Base-by-base conservation (phyloP, 108 stramenopile species). In the Nitzschia palea region DNA sequence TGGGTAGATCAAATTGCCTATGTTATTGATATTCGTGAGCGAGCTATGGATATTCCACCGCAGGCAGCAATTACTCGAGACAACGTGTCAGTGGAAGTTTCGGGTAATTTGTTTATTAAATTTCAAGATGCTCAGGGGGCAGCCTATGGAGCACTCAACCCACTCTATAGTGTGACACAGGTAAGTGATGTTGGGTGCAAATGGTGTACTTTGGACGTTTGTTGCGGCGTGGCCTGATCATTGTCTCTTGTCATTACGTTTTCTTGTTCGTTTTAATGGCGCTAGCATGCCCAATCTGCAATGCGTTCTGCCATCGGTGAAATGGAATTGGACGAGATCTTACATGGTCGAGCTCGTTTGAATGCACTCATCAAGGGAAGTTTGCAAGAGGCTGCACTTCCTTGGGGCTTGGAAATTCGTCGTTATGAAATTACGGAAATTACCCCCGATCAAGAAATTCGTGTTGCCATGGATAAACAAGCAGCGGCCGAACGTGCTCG, bases 281-380 rank as follows among this genome's bases (percentile, higher is more conserved):
- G n/a, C n/a, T 59, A 93, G 89, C 91, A 95, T 55, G 96, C 98
- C 6, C 98, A 99, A 89, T 96, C 95, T 3, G 92, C 96, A 42
- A 99, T 99, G 98, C 67, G 98, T 52, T 90, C 96, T 8, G 96
- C 98, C 42, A 95, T 99, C 68, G 98, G 98, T 57, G 98, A 99
- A 87, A 87, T 99, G 83, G 98, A 99, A 83, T 80, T 99, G 25
- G 98, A 99, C 73, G 97, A 99, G 79, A 98, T 98, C 60, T 88
- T 98, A 51, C 98, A 97, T 73, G 93, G 91, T 23, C 87, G 98
- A 33, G 87, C 93, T 10, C 68, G 87, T 18, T 71, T 98, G 50
- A 98, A 98, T 80, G 71, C 85, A 20, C 71, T 94, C 63, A 95
- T 98, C 77, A 89, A 89, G 70, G 90, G 82, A 47, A 74, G 85